Base-by-base conservation (phyloP, 495 filamentous ascomycete genomes). In the Penicillium steckii region DNA sequence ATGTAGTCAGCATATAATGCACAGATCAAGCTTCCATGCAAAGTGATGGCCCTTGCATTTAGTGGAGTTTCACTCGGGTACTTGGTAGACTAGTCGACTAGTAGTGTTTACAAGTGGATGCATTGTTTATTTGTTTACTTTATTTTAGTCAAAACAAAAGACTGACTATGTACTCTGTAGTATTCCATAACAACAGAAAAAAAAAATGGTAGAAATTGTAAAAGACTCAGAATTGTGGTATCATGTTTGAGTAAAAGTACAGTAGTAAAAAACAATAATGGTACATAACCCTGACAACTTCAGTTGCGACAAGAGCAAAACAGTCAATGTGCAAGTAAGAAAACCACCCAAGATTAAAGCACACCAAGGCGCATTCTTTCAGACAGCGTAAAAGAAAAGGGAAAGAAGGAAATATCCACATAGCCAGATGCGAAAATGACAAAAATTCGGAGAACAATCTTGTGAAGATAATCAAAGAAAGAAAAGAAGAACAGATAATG, bases 381-480 rank as follows among this genome's bases (percentile, higher is more conserved):
- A 40, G 35, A 35, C 32, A 38, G 41, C 21, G 29, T 32, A 9
- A n/a, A 32, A 13, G 29, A 3, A 32, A 32, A n/a, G 13, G 25
- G 27, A 15, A 27, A 8, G 26, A 38, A 40, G 44, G 29, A 57
- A 19, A 53, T 53, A 60, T 54, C 57, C 49, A 59, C 65, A 70
- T 63, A 62, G 29, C 52, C 64, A 60, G 65, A 58, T 50, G 52
- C 50, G 54, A 63, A 50, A 47, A 48, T 18, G 35, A 25, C 35
- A 40, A 46, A n/a, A 50, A 40, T 21, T 26, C 40, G 17, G 19
- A 41, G 19, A 51, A 37, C 49, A 30, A 29, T 35, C 41, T 33
- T n/a, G 41, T 22, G 15, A n/a, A 33, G 46, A 46, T 17, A 44
- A 46, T 27, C 10, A 10, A 27, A 27, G 37, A 35, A 27, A 44